Base-by-base conservation (phyloP, 306 rosid genomes). In the Glycine latifolia region DNA sequence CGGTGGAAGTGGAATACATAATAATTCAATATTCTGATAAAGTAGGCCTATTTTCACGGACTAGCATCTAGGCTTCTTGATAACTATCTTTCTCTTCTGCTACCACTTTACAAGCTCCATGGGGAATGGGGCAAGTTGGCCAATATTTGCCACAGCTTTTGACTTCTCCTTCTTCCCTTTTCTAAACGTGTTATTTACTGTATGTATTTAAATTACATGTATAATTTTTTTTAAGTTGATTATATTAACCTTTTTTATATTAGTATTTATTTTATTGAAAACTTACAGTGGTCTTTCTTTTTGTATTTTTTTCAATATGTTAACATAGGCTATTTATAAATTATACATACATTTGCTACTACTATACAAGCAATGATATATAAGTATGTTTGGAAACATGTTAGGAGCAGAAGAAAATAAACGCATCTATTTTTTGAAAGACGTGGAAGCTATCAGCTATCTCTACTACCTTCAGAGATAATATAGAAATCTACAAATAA, bases 1-100 rank as follows among this genome's bases (percentile, higher is more conserved):
- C 9, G 55, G 65, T 60, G 84, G 76, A 78, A 67, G 76, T 75
- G 77, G 77, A 76, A 56, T 67, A 77, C 69, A 73, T 13, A 83
- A 73, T 72, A 63, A 78, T 83, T 65, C 54, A 77, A 54, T 66
- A 31, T 73, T 79, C 77, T 73, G 67, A 74, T 13, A 79, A 79
- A 84, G 81, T 37, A 72, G 50, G 26, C 80, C 69, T 58, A 47
- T 58, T 75, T 77, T 83, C 83, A 65, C 48, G 70, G 75, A 41
- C 35, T 55, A 56, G 67, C 67, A n/a, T 39, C 43, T 58, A 77
- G 63, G 13, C 14, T 53, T 54, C 66, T 67, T 78, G 67, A 6
- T 6, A 4, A 37, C 39, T 43, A 54, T 61, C 31, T 73, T 49
- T 61, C 56, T 74, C 52, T 52, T 4, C 47, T 43, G 49, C 26